Percentiles rank a stretch among this genome's conserved stretches.
Conservation (phyloP, 768 basidiomycete species). For the Tricholoma saponaceum region DNA sequence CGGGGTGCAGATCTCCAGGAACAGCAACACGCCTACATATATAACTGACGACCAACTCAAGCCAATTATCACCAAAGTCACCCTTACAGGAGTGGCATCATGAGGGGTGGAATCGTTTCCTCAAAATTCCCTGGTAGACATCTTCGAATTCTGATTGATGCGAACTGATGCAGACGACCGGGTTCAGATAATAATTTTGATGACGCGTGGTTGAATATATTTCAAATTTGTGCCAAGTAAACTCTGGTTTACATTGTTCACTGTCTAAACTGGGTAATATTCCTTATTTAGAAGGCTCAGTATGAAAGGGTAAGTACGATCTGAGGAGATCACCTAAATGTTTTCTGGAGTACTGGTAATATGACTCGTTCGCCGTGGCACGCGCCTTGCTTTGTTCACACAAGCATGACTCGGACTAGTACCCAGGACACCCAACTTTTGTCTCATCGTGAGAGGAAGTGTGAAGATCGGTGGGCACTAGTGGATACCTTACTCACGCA, state of each 20-base stretch:
- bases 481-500: not conserved
- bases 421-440: not conserved
- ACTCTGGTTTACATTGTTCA: too few species aligned
- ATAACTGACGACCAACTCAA: constrained; percentile 42
- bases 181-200: too few species aligned
- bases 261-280: too few species aligned
- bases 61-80: constrained; percentile 39
- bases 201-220: not conserved
- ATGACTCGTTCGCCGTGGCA: not conserved
- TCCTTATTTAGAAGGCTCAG: too few species aligned
- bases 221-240: too few species aligned
- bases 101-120: not conserved
- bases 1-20: constrained; percentile 33
- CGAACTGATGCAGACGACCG: too few species aligned
- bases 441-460: not conserved
- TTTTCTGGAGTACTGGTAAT: too few species aligned
- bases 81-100: constrained; percentile 26
- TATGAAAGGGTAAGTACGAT: too few species aligned
- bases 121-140: not conserved
- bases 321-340: too few species aligned
- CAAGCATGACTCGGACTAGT: not conserved
- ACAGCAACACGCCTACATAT: constrained; percentile 33
- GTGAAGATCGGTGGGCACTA: not conserved
- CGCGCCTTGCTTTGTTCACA: not conserved
- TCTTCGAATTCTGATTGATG: too few species aligned